These are phyloP conservation scores for Trichoderma atrobrunneum DNA, from an alignment of 2,329 filamentous ascomycete species.

Conservation along the genomic window DNA sequence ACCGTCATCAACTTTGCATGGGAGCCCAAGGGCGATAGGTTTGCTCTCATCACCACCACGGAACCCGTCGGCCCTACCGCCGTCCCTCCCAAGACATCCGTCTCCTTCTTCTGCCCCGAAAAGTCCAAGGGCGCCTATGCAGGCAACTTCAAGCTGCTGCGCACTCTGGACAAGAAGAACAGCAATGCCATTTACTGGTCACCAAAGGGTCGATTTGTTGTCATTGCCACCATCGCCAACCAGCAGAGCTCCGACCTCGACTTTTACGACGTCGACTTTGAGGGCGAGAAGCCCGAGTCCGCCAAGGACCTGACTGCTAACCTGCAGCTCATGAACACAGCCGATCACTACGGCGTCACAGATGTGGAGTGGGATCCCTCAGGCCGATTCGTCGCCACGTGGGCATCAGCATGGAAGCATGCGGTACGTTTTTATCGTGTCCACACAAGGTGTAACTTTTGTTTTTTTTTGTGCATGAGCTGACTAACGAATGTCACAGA, in stretches of 20 bases:
- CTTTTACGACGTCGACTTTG: conserved; percentile 97
- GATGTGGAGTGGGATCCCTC: conserved; percentile 98
- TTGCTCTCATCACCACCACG: conserved; percentile 92
- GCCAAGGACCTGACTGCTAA: conserved; percentile 95
- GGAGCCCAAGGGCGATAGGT: conserved; percentile 97
- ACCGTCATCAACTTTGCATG: conserved; percentile 99
- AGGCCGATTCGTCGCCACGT: conserved; percentile 88
- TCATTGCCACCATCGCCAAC: conserved; percentile 89
- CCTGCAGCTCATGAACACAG: conserved; percentile 88
- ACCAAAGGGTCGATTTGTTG: conserved; percentile 89
- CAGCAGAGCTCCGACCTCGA: conserved; percentile 93
- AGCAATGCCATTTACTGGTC: conserved; percentile 99
- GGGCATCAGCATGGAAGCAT: conserved; percentile 94
- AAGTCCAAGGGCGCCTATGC: conserved; percentile 78
- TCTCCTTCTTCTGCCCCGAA: conserved; percentile 95
- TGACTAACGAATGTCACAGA: conserved; percentile 49
- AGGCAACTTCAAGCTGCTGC: conserved; percentile 95
- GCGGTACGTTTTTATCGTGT: conserved; percentile 58
- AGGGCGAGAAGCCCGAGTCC: conserved; percentile 89
- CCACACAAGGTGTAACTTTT: neutral
- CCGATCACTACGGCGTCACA: conserved; percentile 95
- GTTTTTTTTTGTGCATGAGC: neutral
- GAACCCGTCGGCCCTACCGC: conserved; percentile 76
- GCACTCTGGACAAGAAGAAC: conserved; percentile 97
- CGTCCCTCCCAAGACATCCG: conserved; percentile 88